Evolutionary conservation across 2,329 filamentous ascomycete genomes (phyloP).

Genomic region (Stagonosporopsis chrysanthemi): DNA sequence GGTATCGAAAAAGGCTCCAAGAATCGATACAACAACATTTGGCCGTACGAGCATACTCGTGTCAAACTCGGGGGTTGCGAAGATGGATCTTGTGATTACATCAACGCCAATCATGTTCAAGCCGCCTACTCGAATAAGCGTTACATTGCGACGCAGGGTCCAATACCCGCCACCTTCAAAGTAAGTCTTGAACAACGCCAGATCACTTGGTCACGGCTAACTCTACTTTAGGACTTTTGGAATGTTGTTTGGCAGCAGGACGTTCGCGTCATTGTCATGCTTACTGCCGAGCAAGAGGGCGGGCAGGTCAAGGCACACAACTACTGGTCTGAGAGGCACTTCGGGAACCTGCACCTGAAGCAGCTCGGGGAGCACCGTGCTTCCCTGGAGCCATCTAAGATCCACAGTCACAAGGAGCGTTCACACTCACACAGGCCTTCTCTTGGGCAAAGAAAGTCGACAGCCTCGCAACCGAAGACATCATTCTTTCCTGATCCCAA

Average conservation of each 20-base stretch:
- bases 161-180: slow-evolving; percentile 88
- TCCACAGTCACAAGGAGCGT: slow-evolving; percentile 54
- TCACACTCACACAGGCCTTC: slow-evolving; percentile 36
- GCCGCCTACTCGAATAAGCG: slow-evolving; percentile 83
- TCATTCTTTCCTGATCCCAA: slow-evolving; percentile 24
- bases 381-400: slow-evolving; percentile 70
- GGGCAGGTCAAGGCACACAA: slow-evolving; percentile 94
- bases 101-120: slow-evolving; percentile 90
- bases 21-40: slow-evolving; percentile 97
- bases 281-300: slow-evolving; percentile 92
- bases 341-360: slow-evolving; percentile 78
- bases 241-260: slow-evolving; percentile 97
- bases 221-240: slow-evolving; percentile 82
- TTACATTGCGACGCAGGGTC: slow-evolving; percentile 96
- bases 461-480: slow-evolving; percentile 35
- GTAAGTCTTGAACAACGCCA: slow-evolving; percentile 60
- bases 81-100: slow-evolving; percentile 82
- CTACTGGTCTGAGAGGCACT: slow-evolving; percentile 85
- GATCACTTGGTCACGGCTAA: slow-evolving; percentile 21
- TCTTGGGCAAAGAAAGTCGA: slow-evolving; percentile 46
- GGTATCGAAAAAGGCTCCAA: slow-evolving; percentile 94
- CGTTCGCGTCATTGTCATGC: slow-evolving; percentile 91
- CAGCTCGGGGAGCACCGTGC: slow-evolving; percentile 82
- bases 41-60: slow-evolving; percentile 92
- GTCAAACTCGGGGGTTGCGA: slow-evolving; percentile 77